Evolutionary conservation across 2,329 filamentous ascomycete genomes (phyloP).

Genomic region (Aspergillus unguis): DNA sequence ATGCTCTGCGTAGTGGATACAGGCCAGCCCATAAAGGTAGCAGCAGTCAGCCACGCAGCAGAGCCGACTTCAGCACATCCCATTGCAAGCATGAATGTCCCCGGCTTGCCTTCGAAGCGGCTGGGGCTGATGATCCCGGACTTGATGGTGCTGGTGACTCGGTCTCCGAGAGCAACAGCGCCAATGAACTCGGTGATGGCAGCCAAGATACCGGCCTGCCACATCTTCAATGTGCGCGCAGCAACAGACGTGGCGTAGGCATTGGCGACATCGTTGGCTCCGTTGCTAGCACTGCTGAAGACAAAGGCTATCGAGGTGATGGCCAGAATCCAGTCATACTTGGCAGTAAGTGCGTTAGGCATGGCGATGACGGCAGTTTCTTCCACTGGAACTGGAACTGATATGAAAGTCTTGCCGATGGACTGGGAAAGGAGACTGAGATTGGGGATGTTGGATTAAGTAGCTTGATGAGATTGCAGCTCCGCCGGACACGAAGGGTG

Average conservation of each 20-base stretch:
- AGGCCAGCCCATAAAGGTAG: conserved; percentile 36
- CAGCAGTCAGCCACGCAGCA: conserved; percentile 37
- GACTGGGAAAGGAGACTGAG: background rate
- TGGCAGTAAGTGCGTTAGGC: conserved; percentile 22
- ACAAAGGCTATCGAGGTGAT: conserved; percentile 28
- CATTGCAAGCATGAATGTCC: conserved; percentile 41
- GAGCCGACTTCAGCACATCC: conserved; percentile 34
- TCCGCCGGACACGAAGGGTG: background rate
- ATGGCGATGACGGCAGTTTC: conserved; percentile 14
- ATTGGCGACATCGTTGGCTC: conserved; percentile 51
- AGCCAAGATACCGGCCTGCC: conserved; percentile 50
- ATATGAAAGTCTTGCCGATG: background rate
- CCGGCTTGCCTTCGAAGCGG: conserved; percentile 36
- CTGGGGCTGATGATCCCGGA: conserved; percentile 43
- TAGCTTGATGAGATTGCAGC: background rate
- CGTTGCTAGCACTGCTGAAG: conserved; percentile 29
- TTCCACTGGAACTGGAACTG: conserved; percentile 1
- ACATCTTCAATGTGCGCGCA: conserved; percentile 52
- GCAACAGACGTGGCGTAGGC: conserved; percentile 54
- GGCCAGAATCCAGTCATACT: conserved; percentile 31
- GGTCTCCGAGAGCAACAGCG: conserved; percentile 51
- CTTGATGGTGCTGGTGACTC: conserved; percentile 45
- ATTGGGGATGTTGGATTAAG: background rate
- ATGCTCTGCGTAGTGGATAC: conserved; percentile 45
- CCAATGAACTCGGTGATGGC: conserved; percentile 52